Percentiles rank a stretch among this genome's conserved stretches.
Evolutionary conservation across 768 basidiomycete genomes (phyloP).

Genomic region (Kwoniella europaea): DNA sequence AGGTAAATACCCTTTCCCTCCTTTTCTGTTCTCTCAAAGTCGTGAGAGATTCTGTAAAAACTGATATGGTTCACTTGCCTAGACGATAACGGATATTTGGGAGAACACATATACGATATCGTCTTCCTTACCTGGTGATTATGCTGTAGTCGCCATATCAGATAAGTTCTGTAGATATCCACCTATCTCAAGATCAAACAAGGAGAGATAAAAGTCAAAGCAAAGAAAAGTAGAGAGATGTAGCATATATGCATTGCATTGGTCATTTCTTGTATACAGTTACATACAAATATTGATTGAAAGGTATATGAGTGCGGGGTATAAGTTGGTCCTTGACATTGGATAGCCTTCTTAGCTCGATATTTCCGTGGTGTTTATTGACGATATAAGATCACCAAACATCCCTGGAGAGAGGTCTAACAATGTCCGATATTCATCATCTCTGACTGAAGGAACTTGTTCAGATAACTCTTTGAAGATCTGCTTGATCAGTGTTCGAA

Average conservation of each 20-base stretch:
- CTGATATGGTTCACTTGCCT: background rate
- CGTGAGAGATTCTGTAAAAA: background rate
- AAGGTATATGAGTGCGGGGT: constrained; percentile 13
- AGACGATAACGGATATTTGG: constrained; percentile 60
- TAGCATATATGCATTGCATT: constrained; percentile 21
- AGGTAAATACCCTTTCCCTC: constrained; percentile 38
- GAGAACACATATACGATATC: constrained; percentile 82
- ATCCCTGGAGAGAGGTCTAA: background rate
- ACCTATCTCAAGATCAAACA: constrained; percentile 54
- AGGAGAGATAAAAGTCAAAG: constrained; percentile 11
- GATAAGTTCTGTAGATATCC: constrained; percentile 91
- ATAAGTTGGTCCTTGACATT: background rate
- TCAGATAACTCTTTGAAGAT: constrained; percentile 8
- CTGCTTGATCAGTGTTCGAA: background rate
- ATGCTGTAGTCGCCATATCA: constrained; percentile 77
- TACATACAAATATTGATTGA: background rate
- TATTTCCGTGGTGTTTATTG: background rate
- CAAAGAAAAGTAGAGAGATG: background rate
- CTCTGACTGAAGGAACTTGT: constrained; percentile 16
- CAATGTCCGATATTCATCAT: constrained; percentile 10
- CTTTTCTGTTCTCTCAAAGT: background rate
- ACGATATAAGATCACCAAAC: constrained; percentile 17
- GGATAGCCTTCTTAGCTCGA: background rate
- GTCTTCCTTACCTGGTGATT: constrained; percentile 83
- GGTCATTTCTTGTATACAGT: background rate